A percentile compares a stretch with the other conserved stretches of the same genome.
Evolutionary conservation across 805 yeast species (phyloP).

Genomic region (Nadsonia fulvescens): DNA sequence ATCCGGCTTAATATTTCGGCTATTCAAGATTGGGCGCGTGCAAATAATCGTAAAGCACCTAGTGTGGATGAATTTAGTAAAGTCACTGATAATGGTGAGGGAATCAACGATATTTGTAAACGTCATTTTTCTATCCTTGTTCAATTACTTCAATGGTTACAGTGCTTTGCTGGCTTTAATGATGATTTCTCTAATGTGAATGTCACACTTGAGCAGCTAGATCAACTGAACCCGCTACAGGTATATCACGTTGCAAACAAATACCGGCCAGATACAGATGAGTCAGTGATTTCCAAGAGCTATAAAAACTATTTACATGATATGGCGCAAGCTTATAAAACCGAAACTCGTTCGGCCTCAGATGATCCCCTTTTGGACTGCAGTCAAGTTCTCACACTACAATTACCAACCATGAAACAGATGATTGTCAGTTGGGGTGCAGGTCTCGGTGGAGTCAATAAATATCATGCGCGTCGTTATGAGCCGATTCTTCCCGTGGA

Average conservation of each 20-base stretch:
- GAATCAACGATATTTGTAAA: constrained; percentile 43
- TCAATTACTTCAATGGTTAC: constrained; percentile 79
- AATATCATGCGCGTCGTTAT: constrained; percentile 32
- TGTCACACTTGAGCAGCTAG: constrained; percentile 34
- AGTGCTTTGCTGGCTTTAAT: constrained; percentile 56
- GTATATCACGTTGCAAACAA: constrained; percentile 50
- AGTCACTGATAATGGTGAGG: too few species aligned
- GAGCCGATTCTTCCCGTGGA: constrained; percentile 61
- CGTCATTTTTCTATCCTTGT: constrained; percentile 53
- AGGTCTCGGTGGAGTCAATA: constrained; percentile 45
- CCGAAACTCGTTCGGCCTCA: constrained; percentile 1
- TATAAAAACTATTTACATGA: constrained; percentile 27
- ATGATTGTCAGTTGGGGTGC: constrained; percentile 61
- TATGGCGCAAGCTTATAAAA: constrained; percentile 16
- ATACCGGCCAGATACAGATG: constrained; percentile 75
- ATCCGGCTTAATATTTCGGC: constrained; percentile 71
- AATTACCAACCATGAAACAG: constrained; percentile 59
- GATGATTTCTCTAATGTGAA: constrained; percentile 26
- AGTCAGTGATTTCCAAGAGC: constrained; percentile 42
- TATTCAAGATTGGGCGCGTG: constrained; percentile 84
- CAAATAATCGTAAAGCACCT: constrained; percentile 35
- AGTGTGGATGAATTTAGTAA: constrained; percentile 15
- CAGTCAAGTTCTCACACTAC: constrained; percentile 25
- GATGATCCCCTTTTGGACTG: constrained; percentile 16
- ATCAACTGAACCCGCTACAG: constrained; percentile 52